A percentile compares a stretch with the other conserved stretches of the same genome.
Evolutionary conservation across 1,284 basidiomycete species (phyloP).

Genomic region (Cystobasidiaceae sp.): DNA sequence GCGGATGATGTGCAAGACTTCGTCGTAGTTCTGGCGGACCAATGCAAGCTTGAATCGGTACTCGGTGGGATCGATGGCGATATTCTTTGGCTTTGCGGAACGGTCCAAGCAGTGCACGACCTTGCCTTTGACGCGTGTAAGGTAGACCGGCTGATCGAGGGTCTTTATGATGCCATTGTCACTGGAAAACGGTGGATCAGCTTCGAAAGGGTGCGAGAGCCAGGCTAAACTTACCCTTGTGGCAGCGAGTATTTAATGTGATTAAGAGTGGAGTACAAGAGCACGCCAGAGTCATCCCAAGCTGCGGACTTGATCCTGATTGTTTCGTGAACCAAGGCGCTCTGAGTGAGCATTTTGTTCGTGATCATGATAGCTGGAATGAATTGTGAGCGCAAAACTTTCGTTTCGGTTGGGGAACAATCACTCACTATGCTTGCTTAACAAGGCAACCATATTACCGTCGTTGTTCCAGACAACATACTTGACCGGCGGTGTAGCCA

Average conservation of each 20-base stretch:
- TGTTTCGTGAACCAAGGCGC: constrained; percentile 93
- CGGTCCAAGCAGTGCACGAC: constrained; percentile 93
- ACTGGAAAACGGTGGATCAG: too few species aligned
- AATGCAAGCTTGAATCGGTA: constrained; percentile 98
- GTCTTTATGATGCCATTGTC: constrained; percentile 99
- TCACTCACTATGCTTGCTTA: constrained; percentile 93
- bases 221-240: constrained; percentile 63
- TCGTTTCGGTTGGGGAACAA: too few species aligned
- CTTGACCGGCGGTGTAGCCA: constrained; percentile 93
- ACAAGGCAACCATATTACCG: constrained; percentile 78
- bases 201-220: background rate
- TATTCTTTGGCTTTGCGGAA: constrained; percentile 85
- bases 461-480: constrained; percentile 95
- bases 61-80: constrained; percentile 97
- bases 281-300: constrained; percentile 95
- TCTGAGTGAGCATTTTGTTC: constrained; percentile 84
- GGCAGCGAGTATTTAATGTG: constrained; percentile 98
- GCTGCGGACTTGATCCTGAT: constrained; percentile 99
- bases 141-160: constrained; percentile 97
- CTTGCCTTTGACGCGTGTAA: constrained; percentile 94
- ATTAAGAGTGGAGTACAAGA: constrained; percentile 97
- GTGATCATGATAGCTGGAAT: constrained; percentile 93
- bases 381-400: too few species aligned
- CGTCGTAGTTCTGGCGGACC: constrained; percentile 90
- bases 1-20: constrained; percentile 94